A percentile compares a stretch with the other conserved stretches of the same genome.
phyloP scores from a whole-genome alignment of 2,329 filamentous ascomycete species.

The Nigrospora osmanthi region DNA sequence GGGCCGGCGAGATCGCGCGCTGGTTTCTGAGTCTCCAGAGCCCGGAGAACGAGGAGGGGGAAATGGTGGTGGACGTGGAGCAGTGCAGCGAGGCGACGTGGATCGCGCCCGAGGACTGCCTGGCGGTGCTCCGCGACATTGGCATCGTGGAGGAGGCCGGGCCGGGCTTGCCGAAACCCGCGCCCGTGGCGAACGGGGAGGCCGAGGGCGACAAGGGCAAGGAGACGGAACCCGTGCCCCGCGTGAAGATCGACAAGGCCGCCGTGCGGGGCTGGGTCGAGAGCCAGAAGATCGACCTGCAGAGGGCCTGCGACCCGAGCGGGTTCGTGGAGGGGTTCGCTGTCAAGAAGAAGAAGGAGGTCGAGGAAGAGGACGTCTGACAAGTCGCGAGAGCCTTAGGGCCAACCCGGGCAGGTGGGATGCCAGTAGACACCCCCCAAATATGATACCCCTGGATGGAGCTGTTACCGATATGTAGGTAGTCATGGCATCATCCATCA shows the following conservation, averaged over 20 bases:
- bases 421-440: too few relatives aligned
- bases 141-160: constrained; percentile 55
- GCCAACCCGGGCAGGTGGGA: too few relatives aligned
- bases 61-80: constrained; percentile 55
- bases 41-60: constrained; percentile 11
- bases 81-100: constrained; percentile 72
- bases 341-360: constrained; percentile 30
- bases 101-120: constrained; percentile 78
- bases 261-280: constrained; percentile 60
- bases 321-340: constrained; percentile 68
- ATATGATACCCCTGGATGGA: too few relatives aligned
- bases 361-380: constrained; percentile 7
- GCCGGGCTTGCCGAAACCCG: constrained; percentile 32
- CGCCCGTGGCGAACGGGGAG: constrained; percentile 4
- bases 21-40: constrained; percentile 43
- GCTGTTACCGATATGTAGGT: too few relatives aligned
- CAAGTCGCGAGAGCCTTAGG: background rate
- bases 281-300: constrained; percentile 52
- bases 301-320: constrained; percentile 60
- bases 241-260: constrained; percentile 45
- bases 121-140: constrained; percentile 74
- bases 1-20: constrained; percentile 77
- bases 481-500: too few relatives aligned
- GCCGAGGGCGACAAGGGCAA: constrained; percentile 17
- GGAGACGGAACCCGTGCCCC: constrained; percentile 24